Percentiles rank a stretch among this genome's conserved stretches.
Conservation (phyloP, 2,329 filamentous ascomycete genomes). For the Pestalotiopsis sp. region DNA sequence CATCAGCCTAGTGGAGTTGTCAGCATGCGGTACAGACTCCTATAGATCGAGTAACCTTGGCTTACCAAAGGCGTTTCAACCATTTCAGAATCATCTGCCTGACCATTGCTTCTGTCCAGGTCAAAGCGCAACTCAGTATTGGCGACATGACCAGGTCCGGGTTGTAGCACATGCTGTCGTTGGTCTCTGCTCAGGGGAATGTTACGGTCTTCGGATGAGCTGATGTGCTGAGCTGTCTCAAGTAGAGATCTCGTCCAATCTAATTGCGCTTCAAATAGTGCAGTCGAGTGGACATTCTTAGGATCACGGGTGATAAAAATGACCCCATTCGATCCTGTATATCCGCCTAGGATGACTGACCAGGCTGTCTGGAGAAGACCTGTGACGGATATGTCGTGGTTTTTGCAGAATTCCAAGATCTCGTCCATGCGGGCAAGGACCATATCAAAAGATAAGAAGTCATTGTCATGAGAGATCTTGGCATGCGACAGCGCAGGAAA, state of each 20-base stretch:
- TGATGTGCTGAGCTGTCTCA: not conserved
- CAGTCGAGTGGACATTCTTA: not conserved
- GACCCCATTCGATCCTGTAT: not conserved
- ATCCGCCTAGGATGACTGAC: conserved; percentile 1
- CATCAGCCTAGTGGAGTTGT: not conserved
- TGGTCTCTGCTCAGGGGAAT: not conserved
- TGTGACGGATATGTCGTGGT: conserved; percentile 1
- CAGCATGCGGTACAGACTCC: no score
- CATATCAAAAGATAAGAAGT: not conserved
- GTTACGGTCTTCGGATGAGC: not conserved
- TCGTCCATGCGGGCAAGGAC: not conserved
- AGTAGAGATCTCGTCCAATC: conserved; percentile 1
- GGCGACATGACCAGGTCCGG: not conserved
- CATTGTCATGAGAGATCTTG: not conserved
- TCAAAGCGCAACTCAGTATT: conserved; percentile 4
- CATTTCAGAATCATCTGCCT: not conserved
- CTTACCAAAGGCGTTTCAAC: not conserved
- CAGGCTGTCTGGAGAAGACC: not conserved
- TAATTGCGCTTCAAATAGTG: not conserved
- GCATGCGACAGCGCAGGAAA: not conserved
- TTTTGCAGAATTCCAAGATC: not conserved
- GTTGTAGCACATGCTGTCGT: not conserved
- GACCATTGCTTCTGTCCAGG: not conserved
- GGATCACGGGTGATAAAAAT: not conserved
- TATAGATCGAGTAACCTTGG: not conserved